Percentiles rank a stretch among this genome's conserved stretches.
Conservation (phyloP, 2,329 filamentous ascomycete species). For the Aspergillus quadricinctus region DNA sequence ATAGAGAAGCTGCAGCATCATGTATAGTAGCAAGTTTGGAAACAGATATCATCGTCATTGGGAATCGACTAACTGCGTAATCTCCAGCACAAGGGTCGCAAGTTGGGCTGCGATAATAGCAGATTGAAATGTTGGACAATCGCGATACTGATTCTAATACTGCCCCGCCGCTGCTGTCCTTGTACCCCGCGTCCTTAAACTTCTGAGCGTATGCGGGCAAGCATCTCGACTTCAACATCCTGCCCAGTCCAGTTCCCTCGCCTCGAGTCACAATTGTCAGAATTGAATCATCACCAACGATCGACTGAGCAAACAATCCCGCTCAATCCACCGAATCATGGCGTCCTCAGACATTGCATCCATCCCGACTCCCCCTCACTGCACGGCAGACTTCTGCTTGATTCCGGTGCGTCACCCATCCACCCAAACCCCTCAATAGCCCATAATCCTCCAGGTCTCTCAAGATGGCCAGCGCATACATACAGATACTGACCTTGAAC, state of each 20-base stretch:
- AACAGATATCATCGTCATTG: background rate
- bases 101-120: background rate
- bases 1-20: background rate
- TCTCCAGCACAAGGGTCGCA: background rate
- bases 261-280: background rate
- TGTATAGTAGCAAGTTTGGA: background rate
- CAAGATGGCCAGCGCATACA: background rate
- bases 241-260: background rate
- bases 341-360: constrained; percentile 17
- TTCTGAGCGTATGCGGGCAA: background rate
- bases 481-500: background rate
- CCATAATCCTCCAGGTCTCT: background rate
- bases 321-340: constrained; percentile 10
- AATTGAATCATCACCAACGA: background rate
- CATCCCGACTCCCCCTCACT: constrained; percentile 62
- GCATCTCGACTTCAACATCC: background rate
- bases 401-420: constrained; percentile 60
- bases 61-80: background rate
- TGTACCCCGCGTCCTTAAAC: background rate
- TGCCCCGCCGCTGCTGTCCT: background rate
- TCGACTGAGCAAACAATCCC: background rate
- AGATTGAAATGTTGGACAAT: background rate
- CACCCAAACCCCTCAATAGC: background rate
- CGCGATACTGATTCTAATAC: background rate
- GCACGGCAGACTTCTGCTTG: constrained; percentile 87